These are phyloP conservation scores for Usnea hakonensis DNA, from an alignment of 495 filamentous ascomycete species.

Conservation along the genomic window DNA sequence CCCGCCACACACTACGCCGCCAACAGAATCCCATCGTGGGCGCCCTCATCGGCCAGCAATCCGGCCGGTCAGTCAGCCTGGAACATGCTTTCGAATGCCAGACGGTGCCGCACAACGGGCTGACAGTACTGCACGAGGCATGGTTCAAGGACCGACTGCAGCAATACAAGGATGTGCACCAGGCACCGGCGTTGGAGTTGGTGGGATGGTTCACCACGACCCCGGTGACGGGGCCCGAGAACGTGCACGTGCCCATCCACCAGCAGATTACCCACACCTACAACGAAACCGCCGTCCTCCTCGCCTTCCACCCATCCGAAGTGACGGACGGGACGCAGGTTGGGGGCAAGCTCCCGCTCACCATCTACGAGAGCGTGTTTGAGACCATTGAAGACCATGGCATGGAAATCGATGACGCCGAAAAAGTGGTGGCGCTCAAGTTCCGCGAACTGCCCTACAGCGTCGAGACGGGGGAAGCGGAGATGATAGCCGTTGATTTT, in stretches of 20 bases:
- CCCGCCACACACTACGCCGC: conserved; percentile 72
- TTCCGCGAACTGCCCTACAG: conserved; percentile 81
- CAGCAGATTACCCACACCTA: conserved; percentile 60
- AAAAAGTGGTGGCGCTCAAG: conserved; percentile 47
- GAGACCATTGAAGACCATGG: conserved; percentile 51
- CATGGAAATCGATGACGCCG: conserved; percentile 67
- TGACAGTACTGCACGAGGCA: conserved; percentile 47
- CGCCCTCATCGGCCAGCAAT: conserved; percentile 79
- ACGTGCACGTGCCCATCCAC: conserved; percentile 63
- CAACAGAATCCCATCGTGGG: conserved; percentile 73
- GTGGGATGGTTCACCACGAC: conserved; percentile 93
- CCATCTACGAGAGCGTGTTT: conserved; percentile 79
- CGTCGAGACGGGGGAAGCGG: conserved; percentile 87
- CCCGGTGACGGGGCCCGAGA: conserved; percentile 60
- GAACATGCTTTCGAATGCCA: conserved; percentile 88
- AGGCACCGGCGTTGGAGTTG: conserved; percentile 70
- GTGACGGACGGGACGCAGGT: conserved; percentile 35
- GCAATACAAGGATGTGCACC: conserved; percentile 89
- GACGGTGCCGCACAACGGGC: conserved; percentile 41
- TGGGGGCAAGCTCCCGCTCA: conserved; percentile 77
- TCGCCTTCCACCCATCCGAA: conserved; percentile 69
- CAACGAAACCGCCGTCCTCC: conserved; percentile 81
- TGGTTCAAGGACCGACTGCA: conserved; percentile 79
- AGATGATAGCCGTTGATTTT: conserved; percentile 94
- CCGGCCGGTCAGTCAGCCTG: conserved; percentile 81